Base-by-base conservation (phyloP, 495 filamentous ascomycete genomes). In the Talaromyces adpressus region DNA sequence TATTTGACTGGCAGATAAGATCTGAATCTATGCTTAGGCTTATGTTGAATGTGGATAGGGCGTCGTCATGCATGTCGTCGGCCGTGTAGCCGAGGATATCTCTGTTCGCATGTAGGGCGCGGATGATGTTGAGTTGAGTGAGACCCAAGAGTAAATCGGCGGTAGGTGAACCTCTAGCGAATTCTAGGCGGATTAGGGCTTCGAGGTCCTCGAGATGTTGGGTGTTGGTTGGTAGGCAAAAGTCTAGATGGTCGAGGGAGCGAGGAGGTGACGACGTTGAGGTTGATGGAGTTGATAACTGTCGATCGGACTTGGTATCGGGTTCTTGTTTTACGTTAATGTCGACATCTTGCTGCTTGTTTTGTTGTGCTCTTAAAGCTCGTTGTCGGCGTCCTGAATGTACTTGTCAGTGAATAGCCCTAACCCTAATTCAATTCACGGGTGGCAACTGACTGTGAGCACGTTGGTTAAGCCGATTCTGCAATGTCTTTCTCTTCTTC, bases 381-480 rank as follows among this genome's bases (percentile, higher is more conserved):
- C 30, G 56, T 29, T 66, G 47, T 64, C 62, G 18, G 63, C 47
- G 23, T 57, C 22, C 32, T 64, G 25, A n/a, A n/a, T 23, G n/a
- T 6, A 12, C 11, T 5, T 32, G 34, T 47, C 9, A 60, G 39
- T 8, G 1, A 1, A 30, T 16, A 20, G 18, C 18, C 32, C 29
- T 58, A 34, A 32, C n/a, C 22, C n/a, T 34, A 12, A 7, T 20
- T 8, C 8, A 3, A 20, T 20, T 4, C 5, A 27, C 4, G 18
- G 3, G 18, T 41, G 16, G 14, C 18, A 49, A 68, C 64, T 62
- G 52, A 72, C 70, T 63, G 7, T 47, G 51, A 16, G 62, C 62
- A 34, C 70, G 65, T 41, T 72, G 70, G 14, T 72, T 72, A n/a
- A 72, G 49, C 4, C 70, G 68, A 63, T 72, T 72, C 53, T 72